These are phyloP conservation scores for Clonostachys rhizophaga DNA, from an alignment of 2,329 filamentous ascomycete species.

Conservation along the genomic window DNA sequence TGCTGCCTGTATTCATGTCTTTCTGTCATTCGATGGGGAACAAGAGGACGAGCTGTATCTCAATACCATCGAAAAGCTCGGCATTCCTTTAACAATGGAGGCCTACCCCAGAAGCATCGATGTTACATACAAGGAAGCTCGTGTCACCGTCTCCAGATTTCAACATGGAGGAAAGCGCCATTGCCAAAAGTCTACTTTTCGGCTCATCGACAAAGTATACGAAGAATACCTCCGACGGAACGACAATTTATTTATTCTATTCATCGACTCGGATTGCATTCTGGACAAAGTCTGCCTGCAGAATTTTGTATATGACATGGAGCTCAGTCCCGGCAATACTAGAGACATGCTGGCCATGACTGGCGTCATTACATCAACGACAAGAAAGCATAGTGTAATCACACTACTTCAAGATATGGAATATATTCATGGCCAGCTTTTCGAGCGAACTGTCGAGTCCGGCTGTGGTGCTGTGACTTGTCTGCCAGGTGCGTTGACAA, in stretches of 20 bases:
- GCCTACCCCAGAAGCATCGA: slow-evolving; percentile 88
- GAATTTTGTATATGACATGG: slow-evolving; percentile 99
- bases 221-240: slow-evolving; percentile 79
- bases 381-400: slow-evolving; percentile 80
- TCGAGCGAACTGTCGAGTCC: slow-evolving; percentile 92
- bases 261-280: slow-evolving; percentile 97
- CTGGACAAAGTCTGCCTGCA: slow-evolving; percentile 87
- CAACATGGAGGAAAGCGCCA: slow-evolving; percentile 90
- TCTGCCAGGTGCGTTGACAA: slow-evolving; percentile 89
- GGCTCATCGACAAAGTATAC: slow-evolving; percentile 90
- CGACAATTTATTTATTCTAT: slow-evolving; percentile 91
- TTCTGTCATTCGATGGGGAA: slow-evolving; percentile 91
- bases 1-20: slow-evolving; percentile 86
- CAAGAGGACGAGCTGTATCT: slow-evolving; percentile 85
- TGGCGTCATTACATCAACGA: slow-evolving; percentile 92
- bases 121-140: slow-evolving; percentile 73
- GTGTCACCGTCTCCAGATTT: slow-evolving; percentile 89
- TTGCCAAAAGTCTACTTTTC: slow-evolving; percentile 90
- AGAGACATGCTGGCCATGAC: slow-evolving; percentile 97
- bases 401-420: slow-evolving; percentile 97
- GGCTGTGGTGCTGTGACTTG: slow-evolving; percentile 93
- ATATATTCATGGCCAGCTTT: slow-evolving; percentile 94
- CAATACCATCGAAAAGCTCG: slow-evolving; percentile 78
- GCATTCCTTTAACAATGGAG: slow-evolving; percentile 71
- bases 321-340: slow-evolving; percentile 87